Evolutionary conservation across 257 asterid species (phyloP).

Genomic region (Apocynum venetum): DNA sequence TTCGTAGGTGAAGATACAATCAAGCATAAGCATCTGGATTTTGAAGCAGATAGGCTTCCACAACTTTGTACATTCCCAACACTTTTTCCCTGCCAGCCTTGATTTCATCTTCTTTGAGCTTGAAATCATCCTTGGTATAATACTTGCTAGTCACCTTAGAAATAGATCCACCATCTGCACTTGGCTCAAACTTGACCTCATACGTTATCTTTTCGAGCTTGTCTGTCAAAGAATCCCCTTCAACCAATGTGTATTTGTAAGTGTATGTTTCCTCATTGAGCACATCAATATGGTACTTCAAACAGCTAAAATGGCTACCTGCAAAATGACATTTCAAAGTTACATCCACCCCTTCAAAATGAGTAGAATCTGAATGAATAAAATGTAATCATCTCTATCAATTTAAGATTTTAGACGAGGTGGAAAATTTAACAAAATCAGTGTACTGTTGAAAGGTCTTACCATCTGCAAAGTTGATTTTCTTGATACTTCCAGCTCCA

Average conservation of each 20-base stretch:
- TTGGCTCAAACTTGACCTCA: constrained; percentile 6
- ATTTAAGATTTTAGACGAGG: no score
- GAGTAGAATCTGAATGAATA: no score
- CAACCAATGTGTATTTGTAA: background rate
- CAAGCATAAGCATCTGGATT: constrained; percentile 10
- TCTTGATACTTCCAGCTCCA: constrained; percentile 8
- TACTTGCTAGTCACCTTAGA: constrained; percentile 10
- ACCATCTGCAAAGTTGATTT: constrained; percentile 6
- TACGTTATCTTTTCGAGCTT: background rate
- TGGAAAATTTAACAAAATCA: no score
- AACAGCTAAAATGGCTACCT: background rate
- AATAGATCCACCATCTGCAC: background rate
- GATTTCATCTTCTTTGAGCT: constrained; percentile 4
- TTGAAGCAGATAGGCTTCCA: background rate
- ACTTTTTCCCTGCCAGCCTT: constrained; percentile 1
- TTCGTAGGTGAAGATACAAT: background rate
- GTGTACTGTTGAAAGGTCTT: background rate
- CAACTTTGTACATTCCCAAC: constrained; percentile 1
- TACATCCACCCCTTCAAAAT: no score
- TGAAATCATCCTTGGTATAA: constrained; percentile 5
- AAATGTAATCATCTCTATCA: background rate
- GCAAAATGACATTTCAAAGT: background rate
- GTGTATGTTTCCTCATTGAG: background rate
- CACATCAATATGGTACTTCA: constrained; percentile 5
- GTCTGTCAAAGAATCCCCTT: background rate